Evolutionary conservation across 495 filamentous ascomycete species (phyloP).

Genomic region (Clavariopsis aquatica): DNA sequence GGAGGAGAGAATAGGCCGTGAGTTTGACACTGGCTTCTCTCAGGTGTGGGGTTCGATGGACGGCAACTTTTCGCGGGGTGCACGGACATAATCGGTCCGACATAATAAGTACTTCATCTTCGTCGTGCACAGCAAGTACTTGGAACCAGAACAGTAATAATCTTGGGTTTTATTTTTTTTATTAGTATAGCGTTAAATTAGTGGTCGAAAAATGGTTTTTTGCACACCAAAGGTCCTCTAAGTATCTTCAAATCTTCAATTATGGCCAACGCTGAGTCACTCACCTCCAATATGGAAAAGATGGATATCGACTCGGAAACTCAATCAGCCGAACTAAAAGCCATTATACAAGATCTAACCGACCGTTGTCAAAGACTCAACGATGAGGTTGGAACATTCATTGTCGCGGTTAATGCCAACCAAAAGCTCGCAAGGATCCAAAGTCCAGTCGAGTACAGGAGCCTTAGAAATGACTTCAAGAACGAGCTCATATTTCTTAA

Average conservation of each 20-base stretch:
- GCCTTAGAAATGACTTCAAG: conserved; percentile 38
- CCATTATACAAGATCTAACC: conserved; percentile 32
- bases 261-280: not conserved
- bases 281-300: not conserved
- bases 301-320: conserved; percentile 7
- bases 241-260: not conserved
- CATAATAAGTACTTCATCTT: not conserved
- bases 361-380: conserved; percentile 34
- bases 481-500: conserved; percentile 41
- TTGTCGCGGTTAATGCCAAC: conserved; percentile 27
- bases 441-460: conserved; percentile 38
- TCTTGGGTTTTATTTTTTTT: not conserved
- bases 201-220: not conserved
- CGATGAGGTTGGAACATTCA: conserved; percentile 38
- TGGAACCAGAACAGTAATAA: not conserved
- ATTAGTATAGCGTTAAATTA: not conserved
- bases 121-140: too few relatives aligned
- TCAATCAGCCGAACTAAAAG: conserved; percentile 4
- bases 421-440: conserved; percentile 23
- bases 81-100: conserved; percentile 18
- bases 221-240: too few relatives aligned
- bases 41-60: not conserved
- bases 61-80: conserved; percentile 32
- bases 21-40: conserved; percentile 10
- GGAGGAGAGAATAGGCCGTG: not conserved